phyloP scores from a whole-genome alignment of 2,329 filamentous ascomycete genomes.

The Diaporthe sp. region DNA sequence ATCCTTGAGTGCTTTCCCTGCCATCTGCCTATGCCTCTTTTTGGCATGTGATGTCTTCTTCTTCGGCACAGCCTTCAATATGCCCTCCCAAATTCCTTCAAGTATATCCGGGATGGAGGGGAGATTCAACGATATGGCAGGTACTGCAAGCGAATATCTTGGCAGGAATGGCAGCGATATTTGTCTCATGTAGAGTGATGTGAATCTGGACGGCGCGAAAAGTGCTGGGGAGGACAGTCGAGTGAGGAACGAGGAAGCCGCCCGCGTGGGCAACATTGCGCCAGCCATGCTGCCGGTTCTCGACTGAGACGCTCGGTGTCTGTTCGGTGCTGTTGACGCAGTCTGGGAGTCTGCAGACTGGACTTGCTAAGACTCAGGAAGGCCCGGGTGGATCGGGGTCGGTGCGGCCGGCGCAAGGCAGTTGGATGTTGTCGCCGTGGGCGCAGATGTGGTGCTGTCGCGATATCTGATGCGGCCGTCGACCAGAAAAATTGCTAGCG shows the following conservation, averaged over 20 bases:
- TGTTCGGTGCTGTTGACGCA: background rate
- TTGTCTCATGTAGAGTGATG: constrained; percentile 59
- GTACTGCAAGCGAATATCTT: constrained; percentile 69
- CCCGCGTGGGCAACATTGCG: constrained; percentile 49
- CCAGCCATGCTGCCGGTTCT: constrained; percentile 58
- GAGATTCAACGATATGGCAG: constrained; percentile 68
- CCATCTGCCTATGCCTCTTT: constrained; percentile 93
- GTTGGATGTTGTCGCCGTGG: background rate
- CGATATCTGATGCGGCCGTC: constrained; percentile 23
- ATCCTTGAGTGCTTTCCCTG: constrained; percentile 94
- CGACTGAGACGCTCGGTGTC: background rate
- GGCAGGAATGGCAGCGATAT: constrained; percentile 63
- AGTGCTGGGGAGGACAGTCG: constrained; percentile 60
- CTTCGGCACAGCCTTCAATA: constrained; percentile 94
- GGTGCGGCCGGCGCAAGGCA: constrained; percentile 2
- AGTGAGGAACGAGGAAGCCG: constrained; percentile 65
- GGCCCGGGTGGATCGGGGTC: background rate
- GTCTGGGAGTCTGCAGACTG: background rate
- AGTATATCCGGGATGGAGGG: constrained; percentile 76
- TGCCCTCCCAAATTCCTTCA: constrained; percentile 90
- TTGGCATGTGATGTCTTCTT: constrained; percentile 99
- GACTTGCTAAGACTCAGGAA: no score
- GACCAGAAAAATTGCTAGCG: constrained; percentile 39
- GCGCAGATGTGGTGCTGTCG: constrained; percentile 27
- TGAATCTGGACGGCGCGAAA: constrained; percentile 54